These are phyloP conservation scores for Penicillium sp. DNA, from an alignment of 2,329 filamentous ascomycete genomes.

Conservation along the genomic window DNA sequence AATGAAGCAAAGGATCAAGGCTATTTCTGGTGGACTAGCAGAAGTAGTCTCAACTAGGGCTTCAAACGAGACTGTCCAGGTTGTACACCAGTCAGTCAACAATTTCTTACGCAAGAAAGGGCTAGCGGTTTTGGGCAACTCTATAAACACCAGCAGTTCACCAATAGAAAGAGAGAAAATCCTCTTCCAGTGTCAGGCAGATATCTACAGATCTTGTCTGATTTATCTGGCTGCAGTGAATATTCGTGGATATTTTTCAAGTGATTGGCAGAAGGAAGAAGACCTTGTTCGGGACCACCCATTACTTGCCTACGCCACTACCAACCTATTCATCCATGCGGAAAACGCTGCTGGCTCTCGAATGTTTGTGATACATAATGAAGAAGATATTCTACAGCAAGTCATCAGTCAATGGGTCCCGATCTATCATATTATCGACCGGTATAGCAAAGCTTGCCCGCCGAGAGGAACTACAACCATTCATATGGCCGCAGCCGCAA, in stretches of 20 bases:
- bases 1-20: slow-evolving; percentile 10
- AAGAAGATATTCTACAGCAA: background rate
- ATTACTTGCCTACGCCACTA: slow-evolving; percentile 1
- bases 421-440: background rate
- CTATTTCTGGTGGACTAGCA: slow-evolving; percentile 11
- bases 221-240: background rate
- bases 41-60: slow-evolving; percentile 3
- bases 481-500: slow-evolving; percentile 2
- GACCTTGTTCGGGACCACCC: background rate
- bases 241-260: background rate
- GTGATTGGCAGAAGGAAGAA: background rate
- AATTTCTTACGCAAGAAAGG: slow-evolving; percentile 10
- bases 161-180: background rate
- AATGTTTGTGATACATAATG: background rate
- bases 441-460: background rate
- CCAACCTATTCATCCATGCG: slow-evolving; percentile 10
- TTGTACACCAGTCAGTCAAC: slow-evolving; percentile 13
- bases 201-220: slow-evolving; percentile 3
- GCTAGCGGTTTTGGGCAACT: background rate
- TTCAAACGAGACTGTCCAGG: slow-evolving; percentile 1
- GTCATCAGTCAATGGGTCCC: background rate
- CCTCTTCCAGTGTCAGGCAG: slow-evolving; percentile 3
- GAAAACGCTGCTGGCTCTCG: slow-evolving; percentile 1
- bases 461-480: background rate
- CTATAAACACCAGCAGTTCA: background rate